Conservation (phyloP, 2,329 filamentous ascomycete genomes). For the Chalaropsis thielavioides region DNA sequence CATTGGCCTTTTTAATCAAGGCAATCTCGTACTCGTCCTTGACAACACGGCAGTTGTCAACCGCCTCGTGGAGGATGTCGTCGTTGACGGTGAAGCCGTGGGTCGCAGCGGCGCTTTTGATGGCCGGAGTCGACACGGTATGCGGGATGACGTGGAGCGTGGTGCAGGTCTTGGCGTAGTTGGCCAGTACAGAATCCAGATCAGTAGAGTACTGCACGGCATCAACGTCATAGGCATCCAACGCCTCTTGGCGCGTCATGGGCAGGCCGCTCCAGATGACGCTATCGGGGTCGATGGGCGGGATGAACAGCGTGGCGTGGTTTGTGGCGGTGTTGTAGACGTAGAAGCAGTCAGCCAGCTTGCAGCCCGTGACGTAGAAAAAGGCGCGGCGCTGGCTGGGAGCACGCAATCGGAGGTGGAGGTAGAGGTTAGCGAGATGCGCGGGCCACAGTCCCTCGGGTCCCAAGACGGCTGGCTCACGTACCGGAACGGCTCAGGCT, state of each 20-base stretch:
- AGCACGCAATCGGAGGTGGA: not conserved
- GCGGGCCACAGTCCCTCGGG: not conserved
- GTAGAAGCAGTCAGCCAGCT: slow-evolving; percentile 64
- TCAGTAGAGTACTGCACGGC: slow-evolving; percentile 57
- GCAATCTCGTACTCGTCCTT: slow-evolving; percentile 65
- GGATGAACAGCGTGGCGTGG: slow-evolving; percentile 76
- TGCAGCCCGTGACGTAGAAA: slow-evolving; percentile 82
- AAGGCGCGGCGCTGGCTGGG: slow-evolving; percentile 79
- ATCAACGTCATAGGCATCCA: slow-evolving; percentile 68
- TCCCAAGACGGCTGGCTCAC: slow-evolving; percentile 4
- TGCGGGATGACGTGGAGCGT: slow-evolving; percentile 64
- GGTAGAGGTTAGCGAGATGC: not conserved
- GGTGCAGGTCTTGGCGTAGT: slow-evolving; percentile 29
- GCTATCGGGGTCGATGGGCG: slow-evolving; percentile 69
- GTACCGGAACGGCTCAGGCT: slow-evolving; percentile 65
- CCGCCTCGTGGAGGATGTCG: slow-evolving; percentile 41
- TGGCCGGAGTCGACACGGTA: slow-evolving; percentile 58
- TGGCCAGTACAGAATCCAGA: slow-evolving; percentile 55
- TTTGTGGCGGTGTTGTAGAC: slow-evolving; percentile 64
- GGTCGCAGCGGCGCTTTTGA: slow-evolving; percentile 54
- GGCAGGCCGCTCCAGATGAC: slow-evolving; percentile 92
- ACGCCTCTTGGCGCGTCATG: slow-evolving; percentile 58
- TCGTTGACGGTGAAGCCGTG: slow-evolving; percentile 47
- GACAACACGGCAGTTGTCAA: slow-evolving; percentile 53
- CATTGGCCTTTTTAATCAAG: slow-evolving; percentile 57